Evolutionary conservation across 2,329 filamentous ascomycete species (phyloP), one percentile per base, ranked within the genome.

Genomic region (Fonsecaea nubica): DNA sequence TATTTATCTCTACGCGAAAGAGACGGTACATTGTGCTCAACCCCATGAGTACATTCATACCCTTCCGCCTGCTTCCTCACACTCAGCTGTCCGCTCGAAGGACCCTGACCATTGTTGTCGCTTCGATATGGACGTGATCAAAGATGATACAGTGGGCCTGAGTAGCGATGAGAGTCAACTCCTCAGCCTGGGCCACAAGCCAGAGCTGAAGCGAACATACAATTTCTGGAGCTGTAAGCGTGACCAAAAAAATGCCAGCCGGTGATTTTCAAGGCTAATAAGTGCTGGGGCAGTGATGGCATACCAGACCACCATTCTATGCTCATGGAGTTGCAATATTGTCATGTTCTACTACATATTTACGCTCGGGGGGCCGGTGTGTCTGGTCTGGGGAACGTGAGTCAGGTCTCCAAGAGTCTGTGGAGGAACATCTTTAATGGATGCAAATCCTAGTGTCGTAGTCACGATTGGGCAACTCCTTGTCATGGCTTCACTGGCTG

Each of bases 341-440:
- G 66, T 70, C 40, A 63, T 70, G 58, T 70, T 63, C 33, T 66
- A 63, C 25, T 68, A 68, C 55, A 67, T 70, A 18, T 70, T 70
- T 52, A 69, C 63, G 18, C 40, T 70, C 25, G 68, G 68, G 2
- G 68, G 68, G 8, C 68, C 68, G 42, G 63, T 70, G 4, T 66
- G 66, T 57, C 58, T 70, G n/a, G 66, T 70, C 33, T 70, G 66
- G 66, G 68, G 68, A 60, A 70, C 68, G 68, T 70, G 55, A 70
- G 68, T 66, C 35, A 48, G 18, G 25, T 30, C 9, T 42, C 18
- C 18, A 40, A 55, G 45, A 33, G 18, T 18, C 13, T 38, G n/a
- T 18, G 4, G n/a, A 52, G 13, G 35, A 9, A 9, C 9, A 40
- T n/a, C 40, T 36, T 35, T 54, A 32, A 57, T 55, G 10, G 54